Base-by-base conservation (phyloP, 1,139 yeast species). In the Saccharomyces pastorianus region DNA sequence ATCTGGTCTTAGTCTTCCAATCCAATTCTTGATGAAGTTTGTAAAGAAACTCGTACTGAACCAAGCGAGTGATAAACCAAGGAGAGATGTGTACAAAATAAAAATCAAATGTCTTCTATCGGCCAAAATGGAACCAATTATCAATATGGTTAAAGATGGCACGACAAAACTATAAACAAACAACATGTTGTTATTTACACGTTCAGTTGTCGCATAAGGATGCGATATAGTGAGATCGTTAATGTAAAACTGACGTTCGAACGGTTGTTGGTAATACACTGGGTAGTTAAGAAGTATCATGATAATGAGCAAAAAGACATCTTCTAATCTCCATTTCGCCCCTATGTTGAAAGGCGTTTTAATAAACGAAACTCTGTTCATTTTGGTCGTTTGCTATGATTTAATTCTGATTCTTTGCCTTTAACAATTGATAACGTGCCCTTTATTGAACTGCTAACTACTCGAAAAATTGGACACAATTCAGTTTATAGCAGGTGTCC, bases 1-100 rank as follows among this genome's bases (percentile, higher is more conserved):
- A 67, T 88, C 95, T 0, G 95, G 95, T 62, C 95, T 76, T 54
- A 82, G 83, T 65, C 93, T 79, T 0, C 93, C 91, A 55, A 88
- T 79, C 73, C 83, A 79, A 65, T 84, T 82, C 71, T 88, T 88
- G 58, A 85, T 70, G 29, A 82, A 74, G 65, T 85, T 88, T 1
- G 91, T 85, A 50, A 85, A 64, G 32, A 84, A 73, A 20, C 77
- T 75, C 48, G 79, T 78, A n/a, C 81, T 69, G n/a, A 78, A 72
- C 59, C 82, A 70, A 0, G 85, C 72, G 11, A 83, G 70, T 29
- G 71, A 67, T 14, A 84, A 70, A 0, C 88, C 88, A 38, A 84
- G 61, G 0, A 81, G 54, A 1, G 85, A 76, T 9, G 80, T 67
- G 64, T 81, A 83, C n/a, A 76, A 64, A 32, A 76, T 65, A 57